Evolutionary conservation across 2,329 filamentous ascomycete species (phyloP), one percentile per base, ranked within the genome.

Genomic region (Purpureocillium lavendulum): DNA sequence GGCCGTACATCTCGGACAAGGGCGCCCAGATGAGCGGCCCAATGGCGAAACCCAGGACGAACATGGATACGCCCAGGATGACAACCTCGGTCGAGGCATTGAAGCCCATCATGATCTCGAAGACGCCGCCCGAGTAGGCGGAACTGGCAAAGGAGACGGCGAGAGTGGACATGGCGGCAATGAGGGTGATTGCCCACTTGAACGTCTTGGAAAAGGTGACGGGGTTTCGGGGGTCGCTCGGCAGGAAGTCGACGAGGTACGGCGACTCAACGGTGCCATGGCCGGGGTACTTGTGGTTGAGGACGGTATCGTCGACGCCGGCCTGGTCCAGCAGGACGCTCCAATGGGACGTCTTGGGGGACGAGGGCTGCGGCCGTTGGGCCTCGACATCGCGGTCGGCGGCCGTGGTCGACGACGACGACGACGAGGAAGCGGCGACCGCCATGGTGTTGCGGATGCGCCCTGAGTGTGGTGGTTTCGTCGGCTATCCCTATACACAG

Each of bases 121-220:
- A 41, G 12, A 79, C 56, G 35, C 75, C 76, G 11, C 77, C 76
- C 4, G 74, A 75, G 56, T 77, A 84, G 26, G 82, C 82, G 2
- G 78, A 82, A 14, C 80, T 84, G 39, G 77, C 75, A 49, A 88
- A 82, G 3, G 84, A 68, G 24, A 87, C 80, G 21, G 72, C 80
- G 33, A 88, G 68, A 1, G 81, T 83, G 12, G 82, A 76, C 21
- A 82, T 50, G 11, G 82, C 80, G 41, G 82, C 75, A 31, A 82
- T 56, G 38, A 74, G 53, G 2, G 80, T 82, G 46, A 82, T 75
- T 24, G 57, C 54, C 82, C 83, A 87, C 62, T 86, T 86, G 58
- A 71, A 73, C 21, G 52, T 40, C 2, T 52, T 43, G 9, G 70
- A 60, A 49, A 78, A 84, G 36, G 66, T 64, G 68, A 82, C 73